A percentile compares a stretch with the other conserved stretches of the same genome.
phyloP scores from a whole-genome alignment of 345 rosid genomes.

The Pugionium dolabratum region DNA sequence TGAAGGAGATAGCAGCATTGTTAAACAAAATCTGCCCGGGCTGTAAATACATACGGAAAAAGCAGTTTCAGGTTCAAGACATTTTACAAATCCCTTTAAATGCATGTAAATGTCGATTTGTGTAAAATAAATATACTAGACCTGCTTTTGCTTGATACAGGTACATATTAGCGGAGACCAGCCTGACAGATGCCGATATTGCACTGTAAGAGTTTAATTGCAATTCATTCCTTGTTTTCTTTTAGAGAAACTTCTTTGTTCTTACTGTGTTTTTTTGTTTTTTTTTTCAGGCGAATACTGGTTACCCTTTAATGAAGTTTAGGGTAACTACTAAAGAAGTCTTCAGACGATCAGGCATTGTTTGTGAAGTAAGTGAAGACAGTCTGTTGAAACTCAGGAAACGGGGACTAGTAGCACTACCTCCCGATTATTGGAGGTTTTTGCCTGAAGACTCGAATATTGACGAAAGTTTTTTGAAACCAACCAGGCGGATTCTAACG shows the following conservation, averaged over 20 bases:
- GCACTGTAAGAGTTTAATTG: conserved; percentile 54
- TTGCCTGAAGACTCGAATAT: conserved; percentile 57
- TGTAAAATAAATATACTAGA: conserved; percentile 3
- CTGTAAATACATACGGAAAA: conserved; percentile 72
- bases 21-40: conserved; percentile 82
- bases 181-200: conserved; percentile 69
- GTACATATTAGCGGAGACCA: conserved; percentile 49
- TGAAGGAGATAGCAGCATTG: conserved; percentile 63
- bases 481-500: conserved; percentile 58
- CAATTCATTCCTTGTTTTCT: background rate
- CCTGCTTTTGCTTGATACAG: conserved; percentile 47
- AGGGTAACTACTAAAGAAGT: conserved; percentile 62
- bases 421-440: conserved; percentile 82
- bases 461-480: conserved; percentile 53
- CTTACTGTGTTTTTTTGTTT: background rate
- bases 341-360: conserved; percentile 56
- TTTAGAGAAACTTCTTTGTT: background rate
- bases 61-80: conserved; percentile 39
- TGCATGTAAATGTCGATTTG: background rate
- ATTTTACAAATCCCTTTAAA: background rate
- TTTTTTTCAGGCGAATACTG: conserved; percentile 33
- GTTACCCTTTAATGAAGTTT: conserved; percentile 85
- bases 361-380: conserved; percentile 62
- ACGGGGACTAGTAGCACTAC: conserved; percentile 41
- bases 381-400: conserved; percentile 37